Evolutionary conservation across 768 basidiomycete genomes (phyloP), one percentile per base, ranked within the genome.

Genomic region (Boletus speciosus): DNA sequence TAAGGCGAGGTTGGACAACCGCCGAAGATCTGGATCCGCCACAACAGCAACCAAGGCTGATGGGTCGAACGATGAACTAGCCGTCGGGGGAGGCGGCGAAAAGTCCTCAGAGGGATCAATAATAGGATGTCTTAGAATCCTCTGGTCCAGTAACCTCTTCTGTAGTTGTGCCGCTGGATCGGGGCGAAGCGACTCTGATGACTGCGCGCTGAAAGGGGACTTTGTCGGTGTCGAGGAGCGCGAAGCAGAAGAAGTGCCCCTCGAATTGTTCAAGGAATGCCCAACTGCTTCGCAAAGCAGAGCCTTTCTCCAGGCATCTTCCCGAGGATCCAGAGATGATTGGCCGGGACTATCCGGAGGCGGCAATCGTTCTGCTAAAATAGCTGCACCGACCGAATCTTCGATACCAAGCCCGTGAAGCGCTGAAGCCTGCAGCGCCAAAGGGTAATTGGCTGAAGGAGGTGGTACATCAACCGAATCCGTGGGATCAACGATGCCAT

Each of bases 381-480:
- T 66, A 39, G 83, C 88, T 32, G 89, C 89, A 52, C 87, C 85
- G 7, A 90, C 73, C 27, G 88, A 88, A 45, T 89, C 86, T 56
- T 82, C 77, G 39, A 89, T 86, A 41, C 86, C 85, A 61, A 91
- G 71, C 15, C 85, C 88, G 61, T 84, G 82, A 47, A 85, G 61
- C 15, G 84, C 85, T 51, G 89, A 88, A 25, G 89, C 80, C 64
- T 90, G 89, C 37, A 87, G 80, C 7, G 85, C 81, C 60, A 91
- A 86, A 1, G 84, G 85, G 64, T 88, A 89, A 35, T 76, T 76
- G 36, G 84, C 74, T 35, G 85, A 82, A 7, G 83, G 85, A 6
- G 78, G 83, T 0, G 90, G 90, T 34, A 92, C 66, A 64, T 93
- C 90, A 35, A 93, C 90, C 25, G 80, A 80, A 62, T 92, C 91